Evolutionary conservation across 2,329 filamentous ascomycete genomes (phyloP).

Genomic region (Colletotrichum lentis): DNA sequence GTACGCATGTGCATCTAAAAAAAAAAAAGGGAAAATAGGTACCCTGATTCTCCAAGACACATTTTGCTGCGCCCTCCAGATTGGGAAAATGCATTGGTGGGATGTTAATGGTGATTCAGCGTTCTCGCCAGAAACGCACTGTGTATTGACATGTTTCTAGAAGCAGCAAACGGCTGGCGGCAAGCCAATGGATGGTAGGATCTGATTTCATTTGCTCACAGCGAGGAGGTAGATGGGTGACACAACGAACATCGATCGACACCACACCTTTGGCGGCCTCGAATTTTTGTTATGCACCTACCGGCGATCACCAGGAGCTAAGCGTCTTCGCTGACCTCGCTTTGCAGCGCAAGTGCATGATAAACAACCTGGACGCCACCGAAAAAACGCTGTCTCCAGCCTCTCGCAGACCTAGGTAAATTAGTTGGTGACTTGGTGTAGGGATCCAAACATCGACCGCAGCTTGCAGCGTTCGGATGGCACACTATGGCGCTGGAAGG

Average conservation of each 20-base stretch:
- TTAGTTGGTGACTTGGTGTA: not conserved
- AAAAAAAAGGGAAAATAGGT: no score
- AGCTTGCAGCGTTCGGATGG: slow-evolving; percentile 27
- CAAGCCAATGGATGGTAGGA: not conserved
- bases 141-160: not conserved
- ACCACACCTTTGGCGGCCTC: not conserved
- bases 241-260: not conserved
- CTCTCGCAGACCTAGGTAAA: slow-evolving; percentile 8
- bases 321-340: slow-evolving; percentile 19
- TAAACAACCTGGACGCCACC: not conserved
- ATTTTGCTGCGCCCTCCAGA: not conserved
- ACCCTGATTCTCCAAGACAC: not conserved
- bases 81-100: slow-evolving; percentile 17
- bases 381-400: slow-evolving; percentile 3
- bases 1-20: not conserved
- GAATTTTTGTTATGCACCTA: slow-evolving; percentile 14
- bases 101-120: not conserved
- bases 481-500: slow-evolving; percentile 19
- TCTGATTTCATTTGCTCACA: not conserved
- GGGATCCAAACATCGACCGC: not conserved
- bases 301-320: slow-evolving; percentile 27
- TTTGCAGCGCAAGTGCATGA: slow-evolving; percentile 9
- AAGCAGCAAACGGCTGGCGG: not conserved
- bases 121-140: not conserved
- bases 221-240: not conserved